Conservation (phyloP, 2,329 filamentous ascomycete genomes). For the Ceratocystis ficicola region DNA sequence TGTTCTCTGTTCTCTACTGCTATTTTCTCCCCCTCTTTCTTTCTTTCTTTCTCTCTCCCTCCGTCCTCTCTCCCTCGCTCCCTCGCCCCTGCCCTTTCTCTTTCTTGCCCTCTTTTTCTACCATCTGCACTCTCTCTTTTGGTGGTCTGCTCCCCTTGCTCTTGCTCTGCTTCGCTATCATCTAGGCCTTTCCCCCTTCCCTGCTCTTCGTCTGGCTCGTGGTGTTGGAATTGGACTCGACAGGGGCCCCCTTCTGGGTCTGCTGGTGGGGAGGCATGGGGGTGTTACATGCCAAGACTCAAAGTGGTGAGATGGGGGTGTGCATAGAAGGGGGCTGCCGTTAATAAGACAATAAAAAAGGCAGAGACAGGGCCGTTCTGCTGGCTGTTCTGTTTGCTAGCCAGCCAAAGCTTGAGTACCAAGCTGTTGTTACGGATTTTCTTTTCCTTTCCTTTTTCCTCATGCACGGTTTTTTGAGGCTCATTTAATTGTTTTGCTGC, state of each 20-base stretch:
- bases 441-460: neutral
- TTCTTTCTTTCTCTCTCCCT: neutral
- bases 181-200: neutral
- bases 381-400: neutral
- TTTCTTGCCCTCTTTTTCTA: neutral
- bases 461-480: no score
- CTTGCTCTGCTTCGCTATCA: neutral
- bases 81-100: neutral
- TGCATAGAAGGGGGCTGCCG: neutral
- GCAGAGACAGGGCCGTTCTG: neutral
- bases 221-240: conserved; percentile 9
- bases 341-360: conserved; percentile 1
- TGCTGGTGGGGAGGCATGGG: neutral
- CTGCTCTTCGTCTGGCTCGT: neutral
- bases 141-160: neutral
- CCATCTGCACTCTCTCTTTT: neutral
- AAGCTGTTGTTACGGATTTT: neutral
- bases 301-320: neutral
- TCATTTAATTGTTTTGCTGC: no score
- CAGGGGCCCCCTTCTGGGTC: neutral
- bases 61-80: neutral
- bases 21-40: neutral
- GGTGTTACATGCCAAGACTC: conserved; percentile 6
- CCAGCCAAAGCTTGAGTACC: neutral
- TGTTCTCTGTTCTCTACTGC: no score